phyloP scores from a whole-genome alignment of 306 rosid species.

The Styphnolobium japonicum region DNA sequence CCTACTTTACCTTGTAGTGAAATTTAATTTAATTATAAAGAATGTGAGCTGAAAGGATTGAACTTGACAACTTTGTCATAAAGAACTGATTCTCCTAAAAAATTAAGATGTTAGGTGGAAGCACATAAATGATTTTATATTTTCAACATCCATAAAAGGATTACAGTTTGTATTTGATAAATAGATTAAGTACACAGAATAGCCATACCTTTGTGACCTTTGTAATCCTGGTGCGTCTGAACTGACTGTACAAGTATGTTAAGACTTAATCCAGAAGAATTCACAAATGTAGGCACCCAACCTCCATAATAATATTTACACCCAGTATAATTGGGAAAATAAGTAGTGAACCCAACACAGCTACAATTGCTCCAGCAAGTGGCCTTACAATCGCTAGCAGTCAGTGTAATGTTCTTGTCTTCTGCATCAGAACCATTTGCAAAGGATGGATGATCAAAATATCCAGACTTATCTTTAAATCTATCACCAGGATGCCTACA shows the following conservation, averaged over 20 bases:
- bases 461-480: not conserved
- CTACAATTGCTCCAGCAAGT: constrained; percentile 16
- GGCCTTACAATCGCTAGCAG: constrained; percentile 6
- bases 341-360: constrained; percentile 5
- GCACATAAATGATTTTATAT: not conserved
- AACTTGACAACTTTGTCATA: too few relatives aligned
- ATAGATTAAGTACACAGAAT: not conserved
- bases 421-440: not conserved
- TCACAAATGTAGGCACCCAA: not conserved
- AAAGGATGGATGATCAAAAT: not conserved
- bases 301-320: constrained; percentile 13
- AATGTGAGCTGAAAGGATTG: too few relatives aligned
- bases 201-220: not conserved
- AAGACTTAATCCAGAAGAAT: not conserved
- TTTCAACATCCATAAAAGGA: not conserved
- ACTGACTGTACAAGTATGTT: not conserved
- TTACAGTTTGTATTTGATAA: not conserved
- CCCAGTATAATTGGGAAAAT: not conserved
- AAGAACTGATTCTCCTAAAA: too few relatives aligned
- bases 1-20: too few relatives aligned
- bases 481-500: not conserved
- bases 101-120: too few relatives aligned
- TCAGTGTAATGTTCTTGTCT: not conserved
- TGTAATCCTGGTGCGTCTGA: not conserved
- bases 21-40: too few relatives aligned